phyloP scores from a whole-genome alignment of 495 filamentous ascomycete genomes.

The Annulohypoxylon maeteangense region DNA sequence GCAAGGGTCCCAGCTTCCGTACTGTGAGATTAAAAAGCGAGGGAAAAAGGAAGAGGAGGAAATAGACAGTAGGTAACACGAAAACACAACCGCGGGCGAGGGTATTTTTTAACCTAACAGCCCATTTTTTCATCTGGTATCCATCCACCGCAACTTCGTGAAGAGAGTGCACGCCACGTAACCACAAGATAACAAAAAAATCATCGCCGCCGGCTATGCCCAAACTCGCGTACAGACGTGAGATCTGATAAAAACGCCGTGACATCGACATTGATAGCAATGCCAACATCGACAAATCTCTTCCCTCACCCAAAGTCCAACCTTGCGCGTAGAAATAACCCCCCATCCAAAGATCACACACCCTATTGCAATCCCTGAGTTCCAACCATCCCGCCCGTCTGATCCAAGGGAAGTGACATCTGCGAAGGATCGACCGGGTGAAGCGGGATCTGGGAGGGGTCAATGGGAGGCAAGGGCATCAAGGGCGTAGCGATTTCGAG shows the following conservation, averaged over 20 bases:
- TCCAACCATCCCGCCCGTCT: conserved; percentile 25
- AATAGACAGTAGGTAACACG: not conserved
- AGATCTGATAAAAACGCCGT: conserved; percentile 6
- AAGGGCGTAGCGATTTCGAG: conserved; percentile 39
- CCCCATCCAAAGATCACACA: not conserved
- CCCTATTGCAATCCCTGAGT: conserved; percentile 16
- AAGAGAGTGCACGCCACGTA: too few relatives aligned
- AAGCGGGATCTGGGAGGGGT: conserved; percentile 36
- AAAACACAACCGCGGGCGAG: not conserved
- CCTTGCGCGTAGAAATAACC: not conserved
- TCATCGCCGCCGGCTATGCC: conserved; percentile 9
- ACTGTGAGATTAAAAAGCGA: not conserved
- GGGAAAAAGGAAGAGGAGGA: not conserved
- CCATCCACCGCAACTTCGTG: not conserved
- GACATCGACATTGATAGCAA: not conserved
- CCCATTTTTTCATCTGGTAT: too few relatives aligned
- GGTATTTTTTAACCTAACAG: conserved; percentile 15
- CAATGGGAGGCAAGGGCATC: conserved; percentile 32
- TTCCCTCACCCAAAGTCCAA: not conserved
- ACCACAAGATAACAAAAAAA: not conserved
- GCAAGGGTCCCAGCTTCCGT: not conserved
- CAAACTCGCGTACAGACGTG: not conserved
- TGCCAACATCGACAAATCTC: not conserved
- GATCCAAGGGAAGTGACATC: conserved; percentile 30
- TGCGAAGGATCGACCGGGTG: too few relatives aligned